Percentiles rank a stretch among this genome's conserved stretches.
Conservation (phyloP, 768 basidiomycete species). For the Trametes cubensis region DNA sequence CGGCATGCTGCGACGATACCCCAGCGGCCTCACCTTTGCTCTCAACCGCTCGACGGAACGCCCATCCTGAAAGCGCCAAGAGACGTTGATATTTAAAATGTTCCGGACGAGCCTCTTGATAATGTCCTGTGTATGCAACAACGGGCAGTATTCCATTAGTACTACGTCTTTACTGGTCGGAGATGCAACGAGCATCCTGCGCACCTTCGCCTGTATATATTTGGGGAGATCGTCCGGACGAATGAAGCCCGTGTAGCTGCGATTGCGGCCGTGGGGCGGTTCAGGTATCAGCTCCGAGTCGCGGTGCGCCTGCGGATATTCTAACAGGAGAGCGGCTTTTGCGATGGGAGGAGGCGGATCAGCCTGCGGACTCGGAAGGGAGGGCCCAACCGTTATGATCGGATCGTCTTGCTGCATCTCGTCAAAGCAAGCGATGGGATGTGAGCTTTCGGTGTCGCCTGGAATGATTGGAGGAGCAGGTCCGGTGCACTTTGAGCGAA, state of each 20-base stretch:
- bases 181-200: neutral
- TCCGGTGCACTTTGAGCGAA: too few species aligned
- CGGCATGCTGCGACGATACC: neutral
- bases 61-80: neutral
- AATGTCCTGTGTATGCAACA: neutral
- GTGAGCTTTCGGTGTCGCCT: too few species aligned
- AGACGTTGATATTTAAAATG: neutral
- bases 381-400: too few species aligned
- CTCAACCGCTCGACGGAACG: neutral
- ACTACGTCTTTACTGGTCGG: too few species aligned
- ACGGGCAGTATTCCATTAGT: too few species aligned
- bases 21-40: neutral
- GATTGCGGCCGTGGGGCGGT: neutral
- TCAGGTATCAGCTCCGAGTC: neutral
- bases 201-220: neutral
- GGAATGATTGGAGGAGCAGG: too few species aligned
- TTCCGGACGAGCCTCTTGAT: neutral
- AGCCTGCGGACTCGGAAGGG: too few species aligned
- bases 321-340: too few species aligned
- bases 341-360: too few species aligned
- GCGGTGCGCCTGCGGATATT: too few species aligned
- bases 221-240: neutral
- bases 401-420: too few species aligned
- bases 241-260: neutral
- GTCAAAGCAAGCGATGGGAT: too few species aligned